Percentiles rank a stretch among this genome's conserved stretches.
These are phyloP conservation scores for Leccinum imitatum DNA, from an alignment of 768 basidiomycete genomes.

Conservation along the genomic window DNA sequence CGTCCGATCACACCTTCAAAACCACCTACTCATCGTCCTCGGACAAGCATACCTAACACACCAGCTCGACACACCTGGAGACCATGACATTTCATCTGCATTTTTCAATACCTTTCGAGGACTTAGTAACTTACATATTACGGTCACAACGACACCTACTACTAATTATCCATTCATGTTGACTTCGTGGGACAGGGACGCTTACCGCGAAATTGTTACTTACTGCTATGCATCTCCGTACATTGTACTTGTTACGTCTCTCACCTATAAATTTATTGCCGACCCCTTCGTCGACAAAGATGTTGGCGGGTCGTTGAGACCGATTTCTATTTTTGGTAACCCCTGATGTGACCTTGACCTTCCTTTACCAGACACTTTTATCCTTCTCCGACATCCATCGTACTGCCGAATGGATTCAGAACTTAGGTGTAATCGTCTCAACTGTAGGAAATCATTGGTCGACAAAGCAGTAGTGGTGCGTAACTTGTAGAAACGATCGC, in stretches of 20 bases:
- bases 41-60: constrained; percentile 41
- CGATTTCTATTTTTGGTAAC: constrained; percentile 16
- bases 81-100: constrained; percentile 43
- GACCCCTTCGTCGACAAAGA: not conserved
- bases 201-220: constrained; percentile 22
- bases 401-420: constrained; percentile 62
- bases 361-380: not conserved
- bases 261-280: constrained; percentile 16
- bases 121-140: constrained; percentile 14
- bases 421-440: constrained; percentile 76
- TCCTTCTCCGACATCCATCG: not conserved
- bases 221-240: constrained; percentile 22
- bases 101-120: constrained; percentile 16
- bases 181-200: constrained; percentile 28
- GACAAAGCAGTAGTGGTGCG: constrained; percentile 88
- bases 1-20: constrained; percentile 71
- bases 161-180: constrained; percentile 34
- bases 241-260: constrained; percentile 29
- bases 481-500: constrained; percentile 13
- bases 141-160: constrained; percentile 14
- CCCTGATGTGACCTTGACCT: not conserved
- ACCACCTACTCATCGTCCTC: constrained; percentile 45
- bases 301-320: not conserved
- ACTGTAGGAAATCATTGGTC: constrained; percentile 61
- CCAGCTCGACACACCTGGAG: constrained; percentile 63